phyloP scores from a whole-genome alignment of 805 yeast genomes.

The Candida berthetii region DNA sequence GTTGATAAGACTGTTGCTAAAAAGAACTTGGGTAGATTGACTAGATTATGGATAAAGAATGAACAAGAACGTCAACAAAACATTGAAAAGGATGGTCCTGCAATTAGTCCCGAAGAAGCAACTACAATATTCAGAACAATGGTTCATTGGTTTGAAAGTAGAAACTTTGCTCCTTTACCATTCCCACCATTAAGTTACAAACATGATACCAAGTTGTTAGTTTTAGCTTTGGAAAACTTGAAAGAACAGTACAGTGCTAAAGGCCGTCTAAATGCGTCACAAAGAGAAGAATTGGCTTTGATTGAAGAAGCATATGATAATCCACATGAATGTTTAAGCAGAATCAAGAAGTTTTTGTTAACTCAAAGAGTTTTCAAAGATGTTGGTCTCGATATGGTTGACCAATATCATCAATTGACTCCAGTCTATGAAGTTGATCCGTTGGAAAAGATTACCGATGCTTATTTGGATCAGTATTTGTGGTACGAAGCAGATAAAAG shows the following conservation, averaged over 20 bases:
- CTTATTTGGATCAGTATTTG: constrained; percentile 88
- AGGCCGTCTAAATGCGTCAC: constrained; percentile 75
- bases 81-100: constrained; percentile 83
- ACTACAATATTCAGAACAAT: constrained; percentile 78
- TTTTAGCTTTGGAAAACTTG: constrained; percentile 82
- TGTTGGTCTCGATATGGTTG: constrained; percentile 83
- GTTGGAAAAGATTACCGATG: constrained; percentile 91
- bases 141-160: constrained; percentile 86
- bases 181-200: constrained; percentile 91
- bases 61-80: constrained; percentile 86
- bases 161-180: constrained; percentile 82
- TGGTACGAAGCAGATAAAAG: constrained; percentile 95
- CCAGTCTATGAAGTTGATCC: constrained; percentile 92
- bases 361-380: constrained; percentile 94
- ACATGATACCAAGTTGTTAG: constrained; percentile 87
- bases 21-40: constrained; percentile 86
- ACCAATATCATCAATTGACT: constrained; percentile 72
- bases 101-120: constrained; percentile 80
- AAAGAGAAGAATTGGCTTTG: constrained; percentile 87
- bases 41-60: constrained; percentile 85
- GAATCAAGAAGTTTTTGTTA: constrained; percentile 74
- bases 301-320: constrained; percentile 96
- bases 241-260: constrained; percentile 75
- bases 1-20: constrained; percentile 93
- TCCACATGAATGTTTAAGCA: constrained; percentile 86